Evolutionary conservation across 805 yeast species (phyloP), one percentile per base, ranked within the genome.

Genomic region (Cyberlindnera veronae): DNA sequence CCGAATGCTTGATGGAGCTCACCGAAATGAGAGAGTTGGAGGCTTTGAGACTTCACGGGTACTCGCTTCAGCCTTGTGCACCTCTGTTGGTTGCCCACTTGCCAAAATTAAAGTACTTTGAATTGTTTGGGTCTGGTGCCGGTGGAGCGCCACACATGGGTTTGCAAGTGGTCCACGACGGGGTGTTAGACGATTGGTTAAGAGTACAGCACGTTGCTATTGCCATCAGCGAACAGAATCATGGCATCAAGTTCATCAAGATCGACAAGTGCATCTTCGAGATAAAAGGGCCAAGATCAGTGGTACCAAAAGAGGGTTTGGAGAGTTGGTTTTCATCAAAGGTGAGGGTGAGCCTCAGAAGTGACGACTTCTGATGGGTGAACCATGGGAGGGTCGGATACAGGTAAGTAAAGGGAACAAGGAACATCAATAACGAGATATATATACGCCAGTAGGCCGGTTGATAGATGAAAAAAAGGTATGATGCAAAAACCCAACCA

Each of bases 111-210:
- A 37, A 48, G 14, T 61, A 54, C 23, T 51, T 77, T 8, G 74
- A 74, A 54, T 55, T 77, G 3, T 66, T 70, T 37, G 81, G 81
- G 0, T 53, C 69, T 15, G 66, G 69, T 18, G 71, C 81, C 0
- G 75, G 78, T 1, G 77, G 77, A 2, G 63, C 71, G 2, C 81
- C 79, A 16, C 72, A 74, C 46, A 55, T 71, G 64, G 82, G 81
- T 0, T 57, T 74, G 17, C 79, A 76, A 12, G 73, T 69, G 57
- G 61, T 66, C 3, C 76, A 76, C 50, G 77, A 77, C 10, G 74
- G 76, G 5, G 63, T 77, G 4, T 69, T 67, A 51, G 83, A 77
- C 53, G 74, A 72, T 43, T 77, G 82, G 82, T 66, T 67, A 44
- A 65, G 74, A 40, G 76, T 77, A 3, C 77, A 74, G 48, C 78